phyloP scores from a whole-genome alignment of 2,329 filamentous ascomycete genomes.

The Trichoderma sp. region DNA sequence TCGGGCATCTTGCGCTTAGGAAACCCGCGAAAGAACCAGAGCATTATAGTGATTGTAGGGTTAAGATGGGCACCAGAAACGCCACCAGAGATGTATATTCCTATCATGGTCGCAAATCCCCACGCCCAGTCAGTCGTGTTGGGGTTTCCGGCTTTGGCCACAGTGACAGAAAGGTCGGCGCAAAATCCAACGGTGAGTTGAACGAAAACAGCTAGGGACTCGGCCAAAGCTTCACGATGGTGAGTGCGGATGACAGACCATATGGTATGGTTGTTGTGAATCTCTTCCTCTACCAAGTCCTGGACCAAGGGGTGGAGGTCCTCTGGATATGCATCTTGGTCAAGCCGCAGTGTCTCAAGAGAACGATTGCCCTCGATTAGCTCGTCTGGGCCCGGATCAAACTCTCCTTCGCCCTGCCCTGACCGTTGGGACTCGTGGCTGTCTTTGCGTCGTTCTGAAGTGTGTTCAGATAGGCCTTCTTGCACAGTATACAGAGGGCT shows the following conservation, averaged over 20 bases:
- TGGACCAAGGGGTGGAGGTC: slow-evolving; percentile 3
- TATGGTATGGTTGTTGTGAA: slow-evolving; percentile 4
- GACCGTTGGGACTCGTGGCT: background rate
- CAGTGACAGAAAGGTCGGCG: slow-evolving; percentile 1
- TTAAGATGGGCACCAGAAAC: slow-evolving; percentile 3
- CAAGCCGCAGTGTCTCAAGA: background rate
- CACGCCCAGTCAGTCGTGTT: slow-evolving; percentile 7
- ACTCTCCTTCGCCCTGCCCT: background rate
- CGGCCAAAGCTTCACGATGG: background rate
- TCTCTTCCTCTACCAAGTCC: background rate
- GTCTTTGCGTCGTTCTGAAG: background rate
- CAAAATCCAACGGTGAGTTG: background rate
- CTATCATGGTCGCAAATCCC: slow-evolving; percentile 11
- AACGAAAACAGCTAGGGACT: background rate
- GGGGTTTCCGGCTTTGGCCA: slow-evolving; percentile 2
- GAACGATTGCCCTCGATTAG: background rate
- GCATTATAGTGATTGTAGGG: background rate
- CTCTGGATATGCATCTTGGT: slow-evolving; percentile 5
- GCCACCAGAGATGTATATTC: slow-evolving; percentile 7
- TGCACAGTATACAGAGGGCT: background rate
- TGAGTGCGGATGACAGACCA: background rate
- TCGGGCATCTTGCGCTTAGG: slow-evolving; percentile 7
- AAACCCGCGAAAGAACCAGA: slow-evolving; percentile 6
- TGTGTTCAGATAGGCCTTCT: background rate
- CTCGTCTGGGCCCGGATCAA: background rate